Conservation (phyloP, 306 rosid species). For the Ammopiptanthus mongolicus region DNA sequence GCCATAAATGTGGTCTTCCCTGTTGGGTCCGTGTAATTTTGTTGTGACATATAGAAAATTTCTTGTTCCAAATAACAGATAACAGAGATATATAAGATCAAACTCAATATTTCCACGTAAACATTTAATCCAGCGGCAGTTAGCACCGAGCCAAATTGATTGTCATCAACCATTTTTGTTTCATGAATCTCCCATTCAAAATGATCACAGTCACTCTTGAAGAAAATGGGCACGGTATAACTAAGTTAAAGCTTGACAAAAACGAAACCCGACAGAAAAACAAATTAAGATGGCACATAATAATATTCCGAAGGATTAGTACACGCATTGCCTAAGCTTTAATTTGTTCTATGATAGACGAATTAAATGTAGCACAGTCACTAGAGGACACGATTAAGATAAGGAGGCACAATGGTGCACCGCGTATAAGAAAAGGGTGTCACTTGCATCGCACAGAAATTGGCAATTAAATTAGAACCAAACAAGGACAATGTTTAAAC, state of each 20-base stretch:
- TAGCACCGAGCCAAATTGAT: background rate
- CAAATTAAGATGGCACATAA: background rate
- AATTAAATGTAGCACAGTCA: slow-evolving; percentile 81
- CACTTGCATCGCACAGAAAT: background rate
- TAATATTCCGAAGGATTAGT: background rate
- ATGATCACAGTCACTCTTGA: background rate
- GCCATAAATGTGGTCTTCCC: background rate
- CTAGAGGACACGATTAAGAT: slow-evolving; percentile 34
- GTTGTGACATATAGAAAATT: slow-evolving; percentile 1
- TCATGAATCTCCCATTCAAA: background rate
- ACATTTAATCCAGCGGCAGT: background rate
- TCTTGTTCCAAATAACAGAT: background rate
- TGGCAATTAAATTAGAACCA: no score
- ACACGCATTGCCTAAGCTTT: slow-evolving; percentile 70
- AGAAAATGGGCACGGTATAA: background rate
- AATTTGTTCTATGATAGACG: slow-evolving; percentile 43
- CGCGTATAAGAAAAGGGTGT: background rate
- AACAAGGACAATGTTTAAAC: no score
- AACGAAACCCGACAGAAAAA: background rate
- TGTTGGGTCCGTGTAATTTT: slow-evolving; percentile 2
- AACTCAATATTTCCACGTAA: background rate
- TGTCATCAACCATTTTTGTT: background rate
- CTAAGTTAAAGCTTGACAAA: background rate
- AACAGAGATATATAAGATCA: background rate
- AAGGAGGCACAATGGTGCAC: background rate